A percentile compares a stretch with the other conserved stretches of the same genome.
phyloP scores from a whole-genome alignment of 164 flowering plant species.

The Amborella trichopoda region DNA sequence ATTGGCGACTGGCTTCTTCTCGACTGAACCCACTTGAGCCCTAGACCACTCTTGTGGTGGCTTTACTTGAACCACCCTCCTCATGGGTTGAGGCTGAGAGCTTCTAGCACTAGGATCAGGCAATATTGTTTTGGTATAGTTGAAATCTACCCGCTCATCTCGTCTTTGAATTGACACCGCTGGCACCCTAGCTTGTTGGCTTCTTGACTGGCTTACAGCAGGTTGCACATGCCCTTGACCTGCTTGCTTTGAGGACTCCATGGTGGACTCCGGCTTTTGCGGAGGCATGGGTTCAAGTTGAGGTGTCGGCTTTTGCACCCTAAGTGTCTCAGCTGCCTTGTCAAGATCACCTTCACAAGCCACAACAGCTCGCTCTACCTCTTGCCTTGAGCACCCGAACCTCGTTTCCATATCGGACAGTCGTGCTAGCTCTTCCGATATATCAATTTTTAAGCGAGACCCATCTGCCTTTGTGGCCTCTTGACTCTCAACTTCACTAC shows the following conservation, averaged over 20 bases:
- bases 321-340: conserved; percentile 57
- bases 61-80: not conserved
- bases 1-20: conserved; percentile 38
- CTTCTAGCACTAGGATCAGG: conserved; percentile 25
- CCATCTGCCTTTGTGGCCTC: conserved; percentile 23
- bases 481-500: conserved; percentile 29
- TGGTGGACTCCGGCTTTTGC: too few species aligned
- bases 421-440: conserved; percentile 71
- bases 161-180: conserved; percentile 46
- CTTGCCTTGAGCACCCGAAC: conserved; percentile 65
- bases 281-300: too few species aligned
- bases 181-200: too few species aligned
- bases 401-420: conserved; percentile 60
- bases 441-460: conserved; percentile 69
- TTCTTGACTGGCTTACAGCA: too few species aligned
- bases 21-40: conserved; percentile 22
- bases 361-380: conserved; percentile 79
- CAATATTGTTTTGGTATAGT: conserved; percentile 34
- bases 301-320: conserved; percentile 39
- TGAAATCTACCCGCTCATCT: conserved; percentile 54
- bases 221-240: too few species aligned
- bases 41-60: conserved; percentile 25
- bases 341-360: conserved; percentile 81
- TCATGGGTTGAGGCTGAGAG: conserved; percentile 17
- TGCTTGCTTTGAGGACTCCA: conserved; percentile 14